Conservation (phyloP, 164 flowering plant genomes). For the Stephania japonica region DNA sequence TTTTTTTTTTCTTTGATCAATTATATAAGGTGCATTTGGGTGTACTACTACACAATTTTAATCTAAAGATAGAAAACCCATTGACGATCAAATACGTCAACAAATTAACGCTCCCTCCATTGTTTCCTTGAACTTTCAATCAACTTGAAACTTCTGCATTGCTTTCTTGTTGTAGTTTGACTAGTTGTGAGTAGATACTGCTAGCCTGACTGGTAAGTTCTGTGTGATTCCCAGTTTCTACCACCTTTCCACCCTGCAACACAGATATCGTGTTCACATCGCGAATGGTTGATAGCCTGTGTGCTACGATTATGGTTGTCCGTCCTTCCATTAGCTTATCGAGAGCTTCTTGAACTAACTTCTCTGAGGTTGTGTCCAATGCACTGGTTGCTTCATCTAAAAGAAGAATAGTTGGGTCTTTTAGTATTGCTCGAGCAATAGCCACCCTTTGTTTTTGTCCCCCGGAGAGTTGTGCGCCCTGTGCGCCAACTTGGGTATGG, state of each 20-base stretch:
- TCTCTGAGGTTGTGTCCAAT: slow-evolving; percentile 52
- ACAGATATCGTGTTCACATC: slow-evolving; percentile 49
- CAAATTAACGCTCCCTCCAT: no score
- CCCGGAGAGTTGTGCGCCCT: slow-evolving; percentile 11
- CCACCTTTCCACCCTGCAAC: slow-evolving; percentile 46
- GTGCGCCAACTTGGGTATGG: slow-evolving; percentile 4
- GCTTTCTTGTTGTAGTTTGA: no score
- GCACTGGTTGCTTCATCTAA: slow-evolving; percentile 41
- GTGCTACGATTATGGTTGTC: slow-evolving; percentile 57
- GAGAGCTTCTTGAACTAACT: slow-evolving; percentile 52
- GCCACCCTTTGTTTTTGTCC: slow-evolving; percentile 13
- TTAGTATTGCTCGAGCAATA: slow-evolving; percentile 12
- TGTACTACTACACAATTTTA: no score
- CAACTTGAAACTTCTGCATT: no score
- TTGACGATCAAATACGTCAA: no score
- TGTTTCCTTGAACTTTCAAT: no score
- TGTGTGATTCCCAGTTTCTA: slow-evolving; percentile 50
- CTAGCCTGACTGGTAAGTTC: slow-evolving; percentile 29
- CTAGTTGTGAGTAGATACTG: slow-evolving; percentile 40
- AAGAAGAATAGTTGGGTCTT: slow-evolving; percentile 7
- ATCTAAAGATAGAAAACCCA: no score
- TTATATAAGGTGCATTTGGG: no score
- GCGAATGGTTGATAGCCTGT: slow-evolving; percentile 45
- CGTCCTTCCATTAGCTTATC: slow-evolving; percentile 48
- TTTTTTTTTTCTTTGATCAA: no score